phyloP scores from a whole-genome alignment of 352 stramenopile genomes.

The Globisporangium recalcitrans region DNA sequence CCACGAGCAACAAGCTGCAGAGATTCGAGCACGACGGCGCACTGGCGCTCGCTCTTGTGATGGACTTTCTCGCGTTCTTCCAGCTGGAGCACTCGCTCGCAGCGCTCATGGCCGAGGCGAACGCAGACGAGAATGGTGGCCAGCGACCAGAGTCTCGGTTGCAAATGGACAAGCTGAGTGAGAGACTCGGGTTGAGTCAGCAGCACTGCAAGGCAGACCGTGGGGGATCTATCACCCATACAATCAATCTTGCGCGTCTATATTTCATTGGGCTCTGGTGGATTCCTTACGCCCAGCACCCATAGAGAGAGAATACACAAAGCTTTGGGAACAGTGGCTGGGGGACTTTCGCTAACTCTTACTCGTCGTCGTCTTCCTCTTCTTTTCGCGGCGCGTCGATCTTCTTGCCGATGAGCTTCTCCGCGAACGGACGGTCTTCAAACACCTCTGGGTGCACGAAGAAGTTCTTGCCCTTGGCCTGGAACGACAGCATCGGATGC shows the following conservation, averaged over 20 bases:
- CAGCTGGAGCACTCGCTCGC: slow-evolving; percentile 49
- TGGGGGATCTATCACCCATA: too few species aligned
- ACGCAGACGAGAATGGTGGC: slow-evolving; percentile 5
- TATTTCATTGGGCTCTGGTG: neutral
- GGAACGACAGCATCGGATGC: slow-evolving; percentile 84
- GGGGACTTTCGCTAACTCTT: neutral
- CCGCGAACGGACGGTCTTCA: slow-evolving; percentile 48
- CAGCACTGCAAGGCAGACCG: neutral
- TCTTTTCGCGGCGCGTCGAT: slow-evolving; percentile 22
- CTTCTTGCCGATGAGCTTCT: slow-evolving; percentile 47
- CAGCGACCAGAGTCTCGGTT: neutral
- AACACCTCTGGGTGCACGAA: slow-evolving; percentile 82
- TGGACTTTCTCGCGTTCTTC: slow-evolving; percentile 57
- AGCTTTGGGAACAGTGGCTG: neutral
- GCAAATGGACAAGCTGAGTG: slow-evolving; percentile 12
- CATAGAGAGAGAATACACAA: neutral
- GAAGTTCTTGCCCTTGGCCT: slow-evolving; percentile 55
- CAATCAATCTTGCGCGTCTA: slow-evolving; percentile 5
- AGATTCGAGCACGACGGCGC: slow-evolving; percentile 27
- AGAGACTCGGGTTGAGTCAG: slow-evolving; percentile 7
- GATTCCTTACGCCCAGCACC: neutral
- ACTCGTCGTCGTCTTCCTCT: slow-evolving; percentile 18
- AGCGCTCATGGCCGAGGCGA: slow-evolving; percentile 45
- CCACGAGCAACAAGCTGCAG: slow-evolving; percentile 7
- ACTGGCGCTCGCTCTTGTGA: slow-evolving; percentile 43